These are phyloP conservation scores for Lachnellula hyalina DNA, from an alignment of 2,329 filamentous ascomycete genomes.

Conservation along the genomic window DNA sequence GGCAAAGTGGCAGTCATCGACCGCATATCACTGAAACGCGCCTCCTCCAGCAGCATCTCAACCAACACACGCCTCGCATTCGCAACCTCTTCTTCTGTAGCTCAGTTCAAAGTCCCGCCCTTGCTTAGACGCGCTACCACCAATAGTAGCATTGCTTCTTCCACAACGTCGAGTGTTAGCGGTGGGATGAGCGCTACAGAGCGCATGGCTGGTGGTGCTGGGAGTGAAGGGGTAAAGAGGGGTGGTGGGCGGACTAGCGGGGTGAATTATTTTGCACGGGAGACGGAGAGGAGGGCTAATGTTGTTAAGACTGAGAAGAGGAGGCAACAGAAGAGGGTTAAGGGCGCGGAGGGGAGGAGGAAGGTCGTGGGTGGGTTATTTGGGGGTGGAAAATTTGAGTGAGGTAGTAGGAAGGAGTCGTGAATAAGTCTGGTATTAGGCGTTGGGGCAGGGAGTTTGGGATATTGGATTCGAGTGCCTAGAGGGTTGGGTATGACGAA, in stretches of 20 bases:
- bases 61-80: conserved; percentile 51
- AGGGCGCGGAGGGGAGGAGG: conserved; percentile 51
- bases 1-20: conserved; percentile 55
- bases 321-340: conserved; percentile 52
- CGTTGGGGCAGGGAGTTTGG: too few relatives aligned
- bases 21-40: conserved; percentile 65
- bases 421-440: not conserved
- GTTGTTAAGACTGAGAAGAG: conserved; percentile 52
- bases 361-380: conserved; percentile 55
- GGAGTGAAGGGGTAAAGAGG: conserved; percentile 51
- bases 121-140: conserved; percentile 71
- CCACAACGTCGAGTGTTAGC: conserved; percentile 28
- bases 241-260: conserved; percentile 56
- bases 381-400: conserved; percentile 49
- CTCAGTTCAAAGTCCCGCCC: conserved; percentile 61
- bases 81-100: conserved; percentile 33
- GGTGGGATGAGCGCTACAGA: conserved; percentile 25
- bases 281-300: conserved; percentile 51
- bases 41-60: conserved; percentile 36
- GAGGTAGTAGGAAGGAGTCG: not conserved
- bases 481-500: too few relatives aligned
- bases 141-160: conserved; percentile 41
- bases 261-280: conserved; percentile 54
- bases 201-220: conserved; percentile 35
- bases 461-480: too few relatives aligned